Percentiles rank a stretch among this genome's conserved stretches.
Conservation (phyloP, 2,329 filamentous ascomycete genomes). For the Calonectria henricotiae region DNA sequence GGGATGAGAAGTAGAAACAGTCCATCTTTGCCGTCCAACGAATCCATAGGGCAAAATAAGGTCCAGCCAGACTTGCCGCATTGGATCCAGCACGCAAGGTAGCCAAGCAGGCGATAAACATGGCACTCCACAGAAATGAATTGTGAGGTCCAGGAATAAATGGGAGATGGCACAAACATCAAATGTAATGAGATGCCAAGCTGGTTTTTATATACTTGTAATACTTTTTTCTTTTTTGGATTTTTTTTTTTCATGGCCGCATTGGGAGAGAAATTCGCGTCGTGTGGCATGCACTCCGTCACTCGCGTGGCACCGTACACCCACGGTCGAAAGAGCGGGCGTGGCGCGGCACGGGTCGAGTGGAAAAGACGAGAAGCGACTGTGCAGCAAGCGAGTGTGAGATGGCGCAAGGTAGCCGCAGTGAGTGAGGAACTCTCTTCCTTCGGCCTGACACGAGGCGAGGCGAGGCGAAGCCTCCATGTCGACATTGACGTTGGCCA, state of each 20-base stretch:
- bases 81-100: slow-evolving; percentile 16
- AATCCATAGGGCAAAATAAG: slow-evolving; percentile 5
- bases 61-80: slow-evolving; percentile 7
- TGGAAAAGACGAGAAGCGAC: slow-evolving; percentile 21
- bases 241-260: background rate
- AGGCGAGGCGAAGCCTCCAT: slow-evolving; percentile 17
- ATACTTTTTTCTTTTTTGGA: too few relatives aligned
- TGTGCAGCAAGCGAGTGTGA: slow-evolving; percentile 10
- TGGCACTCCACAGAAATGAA: too few relatives aligned
- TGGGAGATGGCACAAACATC: too few relatives aligned
- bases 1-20: slow-evolving; percentile 4
- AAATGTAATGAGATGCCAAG: too few relatives aligned
- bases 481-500: slow-evolving; percentile 8
- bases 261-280: background rate
- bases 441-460: slow-evolving; percentile 18
- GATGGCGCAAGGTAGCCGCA: slow-evolving; percentile 25
- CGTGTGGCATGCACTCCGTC: background rate
- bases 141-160: too few relatives aligned
- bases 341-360: slow-evolving; percentile 15
- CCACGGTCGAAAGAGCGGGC: slow-evolving; percentile 18
- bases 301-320: background rate
- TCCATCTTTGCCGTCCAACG: background rate
- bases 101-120: too few relatives aligned
- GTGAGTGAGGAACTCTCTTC: slow-evolving; percentile 22
- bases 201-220: too few relatives aligned